Percentiles rank a stretch among this genome's conserved stretches.
These are phyloP conservation scores for Hypericum androsaemum DNA, from an alignment of 345 rosid genomes.

Conservation along the genomic window DNA sequence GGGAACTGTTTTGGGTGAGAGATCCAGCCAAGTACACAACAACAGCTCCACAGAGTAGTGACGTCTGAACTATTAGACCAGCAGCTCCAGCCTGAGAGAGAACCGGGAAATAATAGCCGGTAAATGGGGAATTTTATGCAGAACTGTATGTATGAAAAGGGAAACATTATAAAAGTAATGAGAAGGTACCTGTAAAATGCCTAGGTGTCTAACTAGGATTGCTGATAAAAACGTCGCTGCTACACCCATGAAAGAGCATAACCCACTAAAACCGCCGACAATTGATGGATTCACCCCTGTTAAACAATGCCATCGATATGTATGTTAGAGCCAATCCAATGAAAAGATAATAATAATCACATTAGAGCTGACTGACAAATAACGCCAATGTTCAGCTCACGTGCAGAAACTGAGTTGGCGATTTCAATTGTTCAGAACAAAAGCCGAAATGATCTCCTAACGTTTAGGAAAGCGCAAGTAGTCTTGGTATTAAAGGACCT, in stretches of 20 bases:
- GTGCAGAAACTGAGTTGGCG: too few relatives aligned
- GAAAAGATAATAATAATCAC: too few relatives aligned
- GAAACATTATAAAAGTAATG: constrained; percentile 5
- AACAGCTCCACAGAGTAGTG: not conserved
- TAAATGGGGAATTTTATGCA: not conserved
- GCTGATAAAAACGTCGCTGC: constrained; percentile 89
- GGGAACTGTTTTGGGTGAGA: not conserved
- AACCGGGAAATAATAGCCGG: not conserved
- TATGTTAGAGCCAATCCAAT: too few relatives aligned
- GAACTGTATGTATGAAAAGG: not conserved
- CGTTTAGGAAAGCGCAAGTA: too few relatives aligned
- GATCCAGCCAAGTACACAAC: not conserved
- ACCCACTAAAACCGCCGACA: constrained; percentile 84
- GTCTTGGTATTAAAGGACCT: too few relatives aligned
- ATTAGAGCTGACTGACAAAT: too few relatives aligned
- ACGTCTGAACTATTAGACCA: constrained; percentile 1
- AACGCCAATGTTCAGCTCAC: too few relatives aligned
- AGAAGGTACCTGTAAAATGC: constrained; percentile 55
- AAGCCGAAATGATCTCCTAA: too few relatives aligned
- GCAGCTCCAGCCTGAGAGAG: constrained; percentile 1
- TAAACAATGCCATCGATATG: constrained; percentile 6
- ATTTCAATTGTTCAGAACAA: too few relatives aligned
- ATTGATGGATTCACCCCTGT: constrained; percentile 80
- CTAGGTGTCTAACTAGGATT: constrained; percentile 55
- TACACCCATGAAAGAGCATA: constrained; percentile 89